phyloP scores from a whole-genome alignment of 2,329 filamentous ascomycete species.

The Fusarium globosum region DNA sequence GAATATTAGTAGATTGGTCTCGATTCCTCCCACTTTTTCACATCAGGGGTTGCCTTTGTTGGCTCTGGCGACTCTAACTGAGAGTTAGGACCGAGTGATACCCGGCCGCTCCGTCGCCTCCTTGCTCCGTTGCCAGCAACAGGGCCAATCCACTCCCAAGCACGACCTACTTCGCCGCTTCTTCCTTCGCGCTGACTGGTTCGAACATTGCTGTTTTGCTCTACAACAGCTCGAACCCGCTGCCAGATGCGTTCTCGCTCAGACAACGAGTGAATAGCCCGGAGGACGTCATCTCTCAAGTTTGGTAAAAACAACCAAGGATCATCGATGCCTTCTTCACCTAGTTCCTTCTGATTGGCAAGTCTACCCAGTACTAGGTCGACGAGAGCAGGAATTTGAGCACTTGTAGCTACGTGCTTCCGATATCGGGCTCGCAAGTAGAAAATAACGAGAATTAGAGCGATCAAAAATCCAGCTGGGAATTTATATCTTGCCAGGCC shows the following conservation, averaged over 20 bases:
- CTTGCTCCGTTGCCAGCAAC: conserved; percentile 58
- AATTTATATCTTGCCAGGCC: conserved; percentile 88
- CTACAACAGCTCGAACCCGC: conserved; percentile 84
- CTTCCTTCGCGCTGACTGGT: conserved; percentile 75
- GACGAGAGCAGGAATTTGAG: conserved; percentile 84
- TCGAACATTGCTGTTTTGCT: conserved; percentile 92
- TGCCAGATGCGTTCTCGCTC: conserved; percentile 87
- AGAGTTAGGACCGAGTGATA: conserved; percentile 58
- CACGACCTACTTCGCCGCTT: conserved; percentile 73
- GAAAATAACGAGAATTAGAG: conserved; percentile 60
- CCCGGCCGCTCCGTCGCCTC: conserved; percentile 63
- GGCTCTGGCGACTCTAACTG: conserved; percentile 49
- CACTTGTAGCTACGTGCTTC: conserved; percentile 71
- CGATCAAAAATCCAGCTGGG: conserved; percentile 76
- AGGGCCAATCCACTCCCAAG: conserved; percentile 78
- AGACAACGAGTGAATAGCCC: conserved; percentile 80
- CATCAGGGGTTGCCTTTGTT: conserved; percentile 38
- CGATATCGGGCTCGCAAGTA: conserved; percentile 75
- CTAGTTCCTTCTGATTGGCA: conserved; percentile 84
- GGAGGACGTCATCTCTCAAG: conserved; percentile 88
- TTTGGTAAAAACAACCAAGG: conserved; percentile 89
- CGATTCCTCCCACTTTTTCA: conserved; percentile 56
- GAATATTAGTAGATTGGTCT: conserved; percentile 54
- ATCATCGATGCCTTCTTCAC: conserved; percentile 75
- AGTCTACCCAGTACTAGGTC: conserved; percentile 86